phyloP scores from a whole-genome alignment of 305 asterid species.

The Salvia sclarea region DNA sequence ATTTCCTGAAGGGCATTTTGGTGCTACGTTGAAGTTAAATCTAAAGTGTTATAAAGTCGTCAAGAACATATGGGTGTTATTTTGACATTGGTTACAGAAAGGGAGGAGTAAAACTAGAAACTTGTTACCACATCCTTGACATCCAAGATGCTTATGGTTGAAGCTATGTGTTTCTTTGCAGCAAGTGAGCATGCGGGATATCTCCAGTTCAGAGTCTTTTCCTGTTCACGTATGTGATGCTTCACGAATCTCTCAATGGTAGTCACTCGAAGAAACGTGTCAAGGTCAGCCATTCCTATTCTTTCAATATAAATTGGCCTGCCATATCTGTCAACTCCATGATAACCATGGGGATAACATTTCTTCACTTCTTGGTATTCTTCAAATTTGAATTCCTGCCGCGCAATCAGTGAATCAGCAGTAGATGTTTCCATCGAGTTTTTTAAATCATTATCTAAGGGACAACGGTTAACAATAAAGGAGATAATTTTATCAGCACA shows the following conservation, averaged over 20 bases:
- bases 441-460: neutral
- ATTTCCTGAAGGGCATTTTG: neutral
- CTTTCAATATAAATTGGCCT: constrained; percentile 72
- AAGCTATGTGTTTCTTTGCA: constrained; percentile 66
- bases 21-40: neutral
- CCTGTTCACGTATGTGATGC: constrained; percentile 66
- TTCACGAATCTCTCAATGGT: constrained; percentile 61
- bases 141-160: constrained; percentile 70
- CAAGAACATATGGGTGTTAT: neutral
- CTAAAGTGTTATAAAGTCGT: neutral
- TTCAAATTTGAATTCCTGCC: constrained; percentile 60
- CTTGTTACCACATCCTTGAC: constrained; percentile 65
- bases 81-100: neutral
- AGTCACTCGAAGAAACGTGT: constrained; percentile 50
- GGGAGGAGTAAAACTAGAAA: neutral
- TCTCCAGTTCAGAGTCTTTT: constrained; percentile 64
- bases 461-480: too few relatives aligned
- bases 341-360: constrained; percentile 78
- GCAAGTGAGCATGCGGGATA: constrained; percentile 70
- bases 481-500: too few relatives aligned
- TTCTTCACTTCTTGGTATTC: constrained; percentile 52
- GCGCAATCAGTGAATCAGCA: too few relatives aligned
- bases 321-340: constrained; percentile 69
- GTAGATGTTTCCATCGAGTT: neutral
- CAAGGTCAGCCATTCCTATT: constrained; percentile 58